Base-by-base conservation (phyloP, 345 rosid species). In the Dipteronia sinensis region DNA sequence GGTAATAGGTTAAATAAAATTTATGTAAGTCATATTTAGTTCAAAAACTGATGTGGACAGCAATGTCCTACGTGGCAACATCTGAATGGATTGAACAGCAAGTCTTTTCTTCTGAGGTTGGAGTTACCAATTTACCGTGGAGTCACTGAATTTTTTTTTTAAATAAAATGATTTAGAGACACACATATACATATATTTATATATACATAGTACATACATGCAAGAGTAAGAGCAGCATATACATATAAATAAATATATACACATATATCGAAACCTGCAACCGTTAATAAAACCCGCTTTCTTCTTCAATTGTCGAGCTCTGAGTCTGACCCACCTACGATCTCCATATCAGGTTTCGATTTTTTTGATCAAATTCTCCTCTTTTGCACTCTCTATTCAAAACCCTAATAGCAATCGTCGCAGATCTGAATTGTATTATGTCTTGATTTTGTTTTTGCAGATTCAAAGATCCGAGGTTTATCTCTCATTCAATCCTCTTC, bases 351-450 rank as follows among this genome's bases (percentile, higher is more conserved):
- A 38, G 46, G 46, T 67, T 44, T 29, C 20, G 0, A 4, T 34
- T 19, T 16, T 8, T 73, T 22, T 47, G n/a, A 29, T 68, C 53
- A 34, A 56, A 40, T 55, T 71, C 9, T 6, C 19, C 8, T 49
- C 53, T 4, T 51, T 31, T 38, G 23, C 55, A 7, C 67, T 74
- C 62, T 2, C n/a, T 20, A 20, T 65, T 46, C n/a, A 59, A 76
- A 76, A 65, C 81, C 77, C 85, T 73, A 6, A 31, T 67, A 80
- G 25, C 44, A 31, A n/a, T 77, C 61, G 49, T 71, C 9, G 22
- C 49, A 55, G 85, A 77, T 85, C 72, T 66, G n/a, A 51, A 53
- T 20, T 47, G 49, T 46, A 46, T 10, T 46, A 46, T 10, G 49
- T 46, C 49, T 46, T 46, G 46, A 42, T 31, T 22, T 65, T 65